Evolutionary conservation across 2,329 filamentous ascomycete species (phyloP), one percentile per base, ranked within the genome.

Genomic region (Nothopassalora personata): DNA sequence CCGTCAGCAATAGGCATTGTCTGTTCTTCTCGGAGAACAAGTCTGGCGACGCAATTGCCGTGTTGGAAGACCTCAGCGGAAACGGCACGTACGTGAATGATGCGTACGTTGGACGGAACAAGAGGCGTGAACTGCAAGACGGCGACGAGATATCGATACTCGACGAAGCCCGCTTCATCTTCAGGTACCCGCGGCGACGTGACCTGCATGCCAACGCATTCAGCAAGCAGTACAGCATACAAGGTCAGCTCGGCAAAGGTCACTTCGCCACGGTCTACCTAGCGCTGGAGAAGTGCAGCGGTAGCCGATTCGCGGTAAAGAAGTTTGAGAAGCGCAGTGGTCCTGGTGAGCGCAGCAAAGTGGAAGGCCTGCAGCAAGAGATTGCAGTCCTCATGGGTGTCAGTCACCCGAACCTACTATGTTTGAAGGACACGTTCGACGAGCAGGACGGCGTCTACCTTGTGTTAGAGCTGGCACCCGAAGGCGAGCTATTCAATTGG

Each of bases 41-140:
- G 63, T 76, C 78, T 53, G 83, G 84, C 34, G 79, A 81, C 62
- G 71, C 79, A 0, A 75, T 85, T 46, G 93, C 91, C 8, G 83
- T 97, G 11, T 75, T 99, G 5, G 92, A 99, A 73, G 94, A 99
- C 73, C 77, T 97, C 19, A 99, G 94, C 6, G 94, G 87, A 71
- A 99, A 99, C 72, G 94, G 94, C 53, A 99, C 95, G 0, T 99
- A 92, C 71, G 88, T 99, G 67, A 97, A 97, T 70, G 91, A 97
- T 68, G 88, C 87, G 15, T 82, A 96, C 31, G 85, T 99, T 27
- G 94, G 94, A 27, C 87, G 93, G 54, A 99, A 99, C 74, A 91
- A 96, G 74, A 84, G 91, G 56, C 85, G 93, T 59, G 91, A 96
- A 72, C 81, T 99, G 30, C 82, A 91, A 67, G 91, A 97, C 67